phyloP scores from a whole-genome alignment of 495 filamentous ascomycete species.

The Polyplosphaeria fusca region DNA sequence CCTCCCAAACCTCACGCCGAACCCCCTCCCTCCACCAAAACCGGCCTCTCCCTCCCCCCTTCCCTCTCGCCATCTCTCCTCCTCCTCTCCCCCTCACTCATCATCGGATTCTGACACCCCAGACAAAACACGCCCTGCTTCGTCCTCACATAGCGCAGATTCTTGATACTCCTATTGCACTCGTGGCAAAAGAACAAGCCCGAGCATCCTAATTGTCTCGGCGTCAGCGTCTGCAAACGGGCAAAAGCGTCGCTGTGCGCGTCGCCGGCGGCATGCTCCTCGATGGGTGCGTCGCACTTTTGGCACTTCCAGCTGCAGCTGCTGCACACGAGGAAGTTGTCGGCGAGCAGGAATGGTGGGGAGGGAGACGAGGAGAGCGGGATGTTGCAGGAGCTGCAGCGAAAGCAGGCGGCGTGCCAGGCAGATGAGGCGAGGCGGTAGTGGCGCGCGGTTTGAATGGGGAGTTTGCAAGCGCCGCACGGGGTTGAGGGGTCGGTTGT shows the following conservation, averaged over 20 bases:
- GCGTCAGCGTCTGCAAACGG: background rate
- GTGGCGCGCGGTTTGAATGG: background rate
- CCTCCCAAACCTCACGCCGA: too few relatives aligned
- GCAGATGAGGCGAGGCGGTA: background rate
- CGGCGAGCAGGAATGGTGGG: background rate
- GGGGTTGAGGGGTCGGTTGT: background rate
- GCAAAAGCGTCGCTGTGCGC: background rate
- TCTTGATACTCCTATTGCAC: conserved; percentile 9
- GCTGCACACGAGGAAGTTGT: conserved; percentile 11
- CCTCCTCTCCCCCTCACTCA: background rate
- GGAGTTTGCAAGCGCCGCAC: conserved; percentile 4
- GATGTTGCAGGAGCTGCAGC: conserved; percentile 7
- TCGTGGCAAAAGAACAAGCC: conserved; percentile 19
- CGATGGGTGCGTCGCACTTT: conserved; percentile 4
- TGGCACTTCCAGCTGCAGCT: conserved; percentile 14
- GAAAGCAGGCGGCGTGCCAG: conserved; percentile 12
- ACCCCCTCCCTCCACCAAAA: too few relatives aligned
- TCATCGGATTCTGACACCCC: background rate
- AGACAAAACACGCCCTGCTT: conserved; percentile 13
- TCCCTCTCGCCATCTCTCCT: background rate
- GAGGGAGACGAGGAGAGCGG: background rate
- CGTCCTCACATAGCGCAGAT: conserved; percentile 6
- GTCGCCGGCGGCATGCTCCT: conserved; percentile 8
- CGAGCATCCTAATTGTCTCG: background rate
- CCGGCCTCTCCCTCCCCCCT: background rate